These are phyloP conservation scores for Monotropa hypopitys DNA, from an alignment of 179 eudicot species.

Conservation along the genomic window DNA sequence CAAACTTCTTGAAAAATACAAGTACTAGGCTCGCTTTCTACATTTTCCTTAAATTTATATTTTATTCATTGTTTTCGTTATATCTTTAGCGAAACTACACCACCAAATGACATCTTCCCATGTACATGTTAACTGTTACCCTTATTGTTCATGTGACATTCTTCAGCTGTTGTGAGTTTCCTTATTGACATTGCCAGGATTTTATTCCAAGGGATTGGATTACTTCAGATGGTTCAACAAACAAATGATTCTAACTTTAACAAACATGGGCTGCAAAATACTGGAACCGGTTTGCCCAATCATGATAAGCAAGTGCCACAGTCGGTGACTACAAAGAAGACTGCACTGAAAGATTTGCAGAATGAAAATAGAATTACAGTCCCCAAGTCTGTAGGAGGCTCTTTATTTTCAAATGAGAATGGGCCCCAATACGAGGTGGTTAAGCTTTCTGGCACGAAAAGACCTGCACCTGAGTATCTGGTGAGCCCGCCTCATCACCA, in stretches of 20 bases:
- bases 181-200: background rate
- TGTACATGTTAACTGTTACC: background rate
- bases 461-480: constrained; percentile 30
- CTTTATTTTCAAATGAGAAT: constrained; percentile 28
- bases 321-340: constrained; percentile 32
- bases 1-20: background rate
- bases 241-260: constrained; percentile 30
- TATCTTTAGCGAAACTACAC: background rate
- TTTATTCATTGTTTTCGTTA: background rate
- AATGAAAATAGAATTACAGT: constrained; percentile 33
- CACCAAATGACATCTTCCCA: background rate
- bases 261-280: constrained; percentile 21
- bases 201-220: constrained; percentile 6
- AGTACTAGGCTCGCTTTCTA: background rate
- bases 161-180: background rate
- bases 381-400: constrained; percentile 30
- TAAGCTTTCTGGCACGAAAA: constrained; percentile 43
- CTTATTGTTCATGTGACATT: background rate
- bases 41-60: background rate
- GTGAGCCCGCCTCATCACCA: constrained; percentile 30
- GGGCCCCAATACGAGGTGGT: constrained; percentile 21
- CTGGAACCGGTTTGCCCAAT: constrained; percentile 20
- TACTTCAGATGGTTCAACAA: constrained; percentile 31
- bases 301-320: constrained; percentile 29
- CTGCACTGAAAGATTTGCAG: constrained; percentile 43